A percentile compares a stretch with the other conserved stretches of the same genome.
Evolutionary conservation across 306 rosid genomes (phyloP).

Genomic region (Quercus suber): DNA sequence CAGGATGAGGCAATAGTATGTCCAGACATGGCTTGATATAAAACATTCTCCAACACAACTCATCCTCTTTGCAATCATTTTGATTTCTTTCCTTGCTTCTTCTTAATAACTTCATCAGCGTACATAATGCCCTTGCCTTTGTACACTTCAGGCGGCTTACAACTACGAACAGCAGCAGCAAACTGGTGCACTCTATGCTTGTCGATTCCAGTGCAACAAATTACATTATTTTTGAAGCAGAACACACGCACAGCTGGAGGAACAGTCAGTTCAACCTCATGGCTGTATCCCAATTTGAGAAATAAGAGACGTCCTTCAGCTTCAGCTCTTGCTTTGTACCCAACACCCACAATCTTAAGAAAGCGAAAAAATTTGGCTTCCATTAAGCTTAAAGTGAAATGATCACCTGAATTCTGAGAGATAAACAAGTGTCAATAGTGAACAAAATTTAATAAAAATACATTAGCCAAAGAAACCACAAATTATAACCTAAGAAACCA

Average conservation of each 20-base stretch:
- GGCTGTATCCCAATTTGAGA: conserved; percentile 86
- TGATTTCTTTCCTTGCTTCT: conserved; percentile 85
- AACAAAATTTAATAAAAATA: not conserved
- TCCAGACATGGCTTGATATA: not conserved
- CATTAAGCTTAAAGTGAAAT: conserved; percentile 24
- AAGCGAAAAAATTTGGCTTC: conserved; percentile 74
- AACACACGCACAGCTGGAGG: conserved; percentile 85
- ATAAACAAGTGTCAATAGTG: not conserved
- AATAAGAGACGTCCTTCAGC: conserved; percentile 63
- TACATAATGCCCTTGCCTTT: conserved; percentile 96
- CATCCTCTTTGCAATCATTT: conserved; percentile 32
- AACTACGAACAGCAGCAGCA: conserved; percentile 73
- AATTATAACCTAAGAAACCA: not conserved
- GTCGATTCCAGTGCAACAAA: conserved; percentile 89
- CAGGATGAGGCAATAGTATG: not conserved
- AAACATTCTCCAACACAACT: not conserved
- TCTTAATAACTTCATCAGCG: conserved; percentile 70
- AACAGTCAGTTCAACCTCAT: conserved; percentile 72
- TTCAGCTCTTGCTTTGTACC: conserved; percentile 88
- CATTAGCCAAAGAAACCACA: not conserved
- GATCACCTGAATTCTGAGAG: conserved; percentile 11
- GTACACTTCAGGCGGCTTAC: conserved; percentile 91
- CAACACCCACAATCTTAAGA: conserved; percentile 87
- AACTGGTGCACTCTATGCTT: conserved; percentile 83
- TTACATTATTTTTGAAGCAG: conserved; percentile 87